These are phyloP conservation scores for Priceomyces melissophilus DNA, from an alignment of 805 yeast genomes.

Conservation along the genomic window DNA sequence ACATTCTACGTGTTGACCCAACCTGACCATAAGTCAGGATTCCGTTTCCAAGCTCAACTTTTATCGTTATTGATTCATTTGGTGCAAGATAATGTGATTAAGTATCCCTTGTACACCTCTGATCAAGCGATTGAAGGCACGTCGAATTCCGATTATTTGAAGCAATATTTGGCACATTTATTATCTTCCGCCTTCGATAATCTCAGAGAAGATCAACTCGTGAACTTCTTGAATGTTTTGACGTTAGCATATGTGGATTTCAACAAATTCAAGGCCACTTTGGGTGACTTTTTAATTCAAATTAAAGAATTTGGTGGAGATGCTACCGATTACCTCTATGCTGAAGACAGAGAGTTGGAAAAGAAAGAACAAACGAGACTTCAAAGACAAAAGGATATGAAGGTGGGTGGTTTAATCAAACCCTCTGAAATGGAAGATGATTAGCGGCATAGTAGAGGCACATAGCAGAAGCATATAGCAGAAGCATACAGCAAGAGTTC, in stretches of 20 bases:
- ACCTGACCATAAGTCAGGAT: slow-evolving; percentile 96
- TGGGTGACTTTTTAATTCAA: slow-evolving; percentile 95
- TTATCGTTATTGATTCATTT: slow-evolving; percentile 79
- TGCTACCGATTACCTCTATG: slow-evolving; percentile 89
- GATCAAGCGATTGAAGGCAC: slow-evolving; percentile 86
- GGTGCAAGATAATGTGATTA: slow-evolving; percentile 72
- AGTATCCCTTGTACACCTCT: slow-evolving; percentile 73
- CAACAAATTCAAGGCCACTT: slow-evolving; percentile 70
- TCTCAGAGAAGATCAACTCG: slow-evolving; percentile 76
- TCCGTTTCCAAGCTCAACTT: slow-evolving; percentile 80
- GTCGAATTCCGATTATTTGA: slow-evolving; percentile 71
- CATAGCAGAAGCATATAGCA: not conserved
- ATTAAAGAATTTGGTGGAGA: slow-evolving; percentile 95
- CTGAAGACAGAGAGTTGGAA: slow-evolving; percentile 86
- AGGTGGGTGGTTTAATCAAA: slow-evolving; percentile 89
- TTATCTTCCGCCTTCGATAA: slow-evolving; percentile 90
- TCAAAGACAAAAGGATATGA: slow-evolving; percentile 77
- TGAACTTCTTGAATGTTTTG: slow-evolving; percentile 76
- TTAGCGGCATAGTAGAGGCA: no score
- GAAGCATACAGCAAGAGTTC: no score
- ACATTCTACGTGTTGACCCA: slow-evolving; percentile 92
- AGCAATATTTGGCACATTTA: slow-evolving; percentile 77
- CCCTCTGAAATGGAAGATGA: slow-evolving; percentile 89
- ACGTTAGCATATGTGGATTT: slow-evolving; percentile 71
- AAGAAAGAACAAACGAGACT: slow-evolving; percentile 60